Conservation (phyloP, 192 early-diverging fungal species). For the Oehlia diaphana region DNA sequence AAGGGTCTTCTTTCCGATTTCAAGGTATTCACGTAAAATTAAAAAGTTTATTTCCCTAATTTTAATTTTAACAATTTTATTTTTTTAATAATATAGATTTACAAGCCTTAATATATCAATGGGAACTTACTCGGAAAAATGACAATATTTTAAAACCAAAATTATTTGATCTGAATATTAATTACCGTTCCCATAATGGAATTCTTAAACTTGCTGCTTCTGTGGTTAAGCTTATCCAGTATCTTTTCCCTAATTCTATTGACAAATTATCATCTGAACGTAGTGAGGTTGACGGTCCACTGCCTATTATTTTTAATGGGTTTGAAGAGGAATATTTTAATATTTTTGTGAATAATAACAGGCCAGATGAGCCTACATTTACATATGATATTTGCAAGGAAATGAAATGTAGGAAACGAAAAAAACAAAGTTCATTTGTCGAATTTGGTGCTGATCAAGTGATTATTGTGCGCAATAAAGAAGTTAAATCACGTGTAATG, state of each 20-base stretch:
- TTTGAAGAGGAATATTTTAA: background rate
- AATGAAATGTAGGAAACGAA: too few species aligned
- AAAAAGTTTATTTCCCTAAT: background rate
- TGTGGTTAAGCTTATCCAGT: background rate
- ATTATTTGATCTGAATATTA: conserved; percentile 17
- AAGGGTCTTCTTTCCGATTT: conserved; percentile 21
- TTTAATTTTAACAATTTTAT: too few species aligned
- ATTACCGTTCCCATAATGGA: conserved; percentile 27
- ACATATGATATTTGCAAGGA: too few species aligned
- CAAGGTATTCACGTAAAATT: background rate
- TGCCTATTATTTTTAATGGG: background rate
- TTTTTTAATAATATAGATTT: background rate
- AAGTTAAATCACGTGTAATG: background rate
- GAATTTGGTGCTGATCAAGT: conserved; percentile 24
- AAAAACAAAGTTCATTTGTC: background rate
- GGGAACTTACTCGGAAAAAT: conserved; percentile 7
- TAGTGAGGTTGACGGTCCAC: conserved; percentile 14
- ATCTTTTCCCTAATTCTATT: conserved; percentile 18
- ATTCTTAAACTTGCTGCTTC: conserved; percentile 21
- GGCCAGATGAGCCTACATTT: too few species aligned
- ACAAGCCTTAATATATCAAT: background rate
- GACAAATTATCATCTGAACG: background rate
- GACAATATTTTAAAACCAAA: background rate
- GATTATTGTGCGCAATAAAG: conserved; percentile 15
- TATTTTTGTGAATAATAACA: background rate